Conservation (phyloP, 1,139 yeast species). For the Suhomyces bolitotheri region DNA sequence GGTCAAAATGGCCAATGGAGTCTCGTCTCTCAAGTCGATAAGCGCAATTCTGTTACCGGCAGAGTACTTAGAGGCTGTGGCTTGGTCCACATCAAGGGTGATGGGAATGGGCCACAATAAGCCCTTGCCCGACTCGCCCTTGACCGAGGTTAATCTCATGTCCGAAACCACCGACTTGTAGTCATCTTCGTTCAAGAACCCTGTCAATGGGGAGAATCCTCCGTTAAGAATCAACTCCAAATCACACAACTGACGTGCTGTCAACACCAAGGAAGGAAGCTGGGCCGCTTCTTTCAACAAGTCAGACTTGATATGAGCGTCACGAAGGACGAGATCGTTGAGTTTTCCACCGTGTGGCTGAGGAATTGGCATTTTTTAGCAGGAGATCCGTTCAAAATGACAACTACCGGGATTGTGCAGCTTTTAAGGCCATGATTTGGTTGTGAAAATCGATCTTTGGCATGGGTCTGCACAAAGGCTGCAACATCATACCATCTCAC, state of each 20-base stretch:
- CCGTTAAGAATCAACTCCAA: slow-evolving; percentile 88
- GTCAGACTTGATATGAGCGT: slow-evolving; percentile 56
- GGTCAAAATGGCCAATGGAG: slow-evolving; percentile 77
- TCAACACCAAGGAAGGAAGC: slow-evolving; percentile 57
- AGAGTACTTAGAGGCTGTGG: slow-evolving; percentile 48
- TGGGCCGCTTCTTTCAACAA: slow-evolving; percentile 54
- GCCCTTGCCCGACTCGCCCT: slow-evolving; percentile 49
- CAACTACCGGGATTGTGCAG: too few relatives aligned
- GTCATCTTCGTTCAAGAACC: slow-evolving; percentile 80
- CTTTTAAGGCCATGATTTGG: too few relatives aligned
- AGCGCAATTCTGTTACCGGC: slow-evolving; percentile 69
- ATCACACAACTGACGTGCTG: slow-evolving; percentile 92
- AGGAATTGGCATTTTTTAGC: slow-evolving; percentile 56
- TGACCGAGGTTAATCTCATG: slow-evolving; percentile 62
- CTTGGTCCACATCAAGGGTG: slow-evolving; percentile 71
- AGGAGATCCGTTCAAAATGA: too few relatives aligned
- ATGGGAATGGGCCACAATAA: slow-evolving; percentile 92
- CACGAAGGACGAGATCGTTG: slow-evolving; percentile 84
- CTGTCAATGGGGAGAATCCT: slow-evolving; percentile 90
- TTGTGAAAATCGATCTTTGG: neutral
- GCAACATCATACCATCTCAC: slow-evolving; percentile 21
- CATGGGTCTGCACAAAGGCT: slow-evolving; percentile 3
- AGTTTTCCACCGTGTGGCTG: slow-evolving; percentile 89
- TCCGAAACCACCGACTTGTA: slow-evolving; percentile 77
- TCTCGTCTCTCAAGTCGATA: slow-evolving; percentile 80